Conservation (phyloP, 2,329 filamentous ascomycete species). For the Penicillium sclerotigenum region DNA sequence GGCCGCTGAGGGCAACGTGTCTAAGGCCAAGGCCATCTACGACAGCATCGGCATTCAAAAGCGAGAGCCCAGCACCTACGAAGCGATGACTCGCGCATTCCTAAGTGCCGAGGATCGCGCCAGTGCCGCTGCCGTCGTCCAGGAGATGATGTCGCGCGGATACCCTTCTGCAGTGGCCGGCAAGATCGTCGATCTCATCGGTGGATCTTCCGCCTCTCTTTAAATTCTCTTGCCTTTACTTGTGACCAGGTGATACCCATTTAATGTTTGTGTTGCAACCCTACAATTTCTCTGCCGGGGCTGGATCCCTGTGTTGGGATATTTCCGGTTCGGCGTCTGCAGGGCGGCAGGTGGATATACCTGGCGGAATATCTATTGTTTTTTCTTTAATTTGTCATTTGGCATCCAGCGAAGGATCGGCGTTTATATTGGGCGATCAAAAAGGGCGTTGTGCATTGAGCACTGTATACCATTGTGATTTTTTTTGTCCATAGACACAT, state of each 20-base stretch:
- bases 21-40: slow-evolving; percentile 75
- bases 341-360: slow-evolving; percentile 26
- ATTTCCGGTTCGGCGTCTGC: slow-evolving; percentile 28
- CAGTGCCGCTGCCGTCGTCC: slow-evolving; percentile 72
- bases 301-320: slow-evolving; percentile 35
- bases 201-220: slow-evolving; percentile 34
- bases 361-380: slow-evolving; percentile 9
- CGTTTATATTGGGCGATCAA: slow-evolving; percentile 20
- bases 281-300: slow-evolving; percentile 27
- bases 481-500: slow-evolving; percentile 26
- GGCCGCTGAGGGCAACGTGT: slow-evolving; percentile 78
- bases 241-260: slow-evolving; percentile 5
- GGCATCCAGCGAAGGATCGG: slow-evolving; percentile 24
- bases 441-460: slow-evolving; percentile 15
- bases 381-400: slow-evolving; percentile 8
- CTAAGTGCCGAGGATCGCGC: slow-evolving; percentile 77
- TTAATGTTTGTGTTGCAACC: slow-evolving; percentile 13
- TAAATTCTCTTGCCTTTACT: slow-evolving; percentile 17
- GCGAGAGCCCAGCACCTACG: slow-evolving; percentile 95
- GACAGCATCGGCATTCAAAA: slow-evolving; percentile 70
- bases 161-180: slow-evolving; percentile 89
- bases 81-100: slow-evolving; percentile 95
- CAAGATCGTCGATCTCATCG: slow-evolving; percentile 89
- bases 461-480: slow-evolving; percentile 23
- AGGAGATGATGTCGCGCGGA: slow-evolving; percentile 85